Base-by-base conservation (phyloP, 2,329 filamentous ascomycete genomes). In the Colletotrichum sp. region DNA sequence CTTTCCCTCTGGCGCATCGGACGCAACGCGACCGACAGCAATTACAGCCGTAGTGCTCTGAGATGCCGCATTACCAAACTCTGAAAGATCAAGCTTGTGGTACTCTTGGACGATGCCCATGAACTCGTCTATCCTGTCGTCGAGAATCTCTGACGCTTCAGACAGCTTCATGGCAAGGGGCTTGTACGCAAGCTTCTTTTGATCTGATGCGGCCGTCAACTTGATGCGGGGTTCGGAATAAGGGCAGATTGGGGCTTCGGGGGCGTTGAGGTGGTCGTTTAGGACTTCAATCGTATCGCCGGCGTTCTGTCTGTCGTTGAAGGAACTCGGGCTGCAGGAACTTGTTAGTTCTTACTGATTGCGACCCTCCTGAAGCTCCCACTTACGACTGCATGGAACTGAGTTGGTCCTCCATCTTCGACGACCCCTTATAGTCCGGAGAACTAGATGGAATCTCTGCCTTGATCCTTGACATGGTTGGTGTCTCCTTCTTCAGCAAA, bases 91-190 rank as follows among this genome's bases (percentile, higher is more conserved):
- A 8, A 98, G 87, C 16, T 91, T 88, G 84, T 98, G 91, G 78
- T 96, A 89, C 72, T 93, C 91, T 84, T 95, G 93, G 7, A 98
- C 89, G 3, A 96, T 84, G n/a, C 88, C 86, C 75, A 92, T 90
- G 81, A 98, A 98, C 77, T 96, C 95, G 80, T 98, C 96, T 86
- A 99, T 98, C 80, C 96, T 91, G 84, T 98, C 96, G 85, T 99
- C 97, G 9, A 98, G 90, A 60, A 98, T 95, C 83, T 98, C 96
- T 6, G 96, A 98, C 0, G 95, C 93, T 83, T 98, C 96, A 7
- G 95, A 96, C 8, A 97, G 89, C 81, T 98, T 98, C 96, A 98
- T 98, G 3, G 95, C 94, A 89, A 98, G 93, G 3, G 96, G 95
- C 82, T 96, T 97, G 85, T 98, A 99, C 1, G 89, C 92, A 79